Conservation (phyloP, 1,284 basidiomycete genomes). For the Phellopilus nigrolimitatus region DNA sequence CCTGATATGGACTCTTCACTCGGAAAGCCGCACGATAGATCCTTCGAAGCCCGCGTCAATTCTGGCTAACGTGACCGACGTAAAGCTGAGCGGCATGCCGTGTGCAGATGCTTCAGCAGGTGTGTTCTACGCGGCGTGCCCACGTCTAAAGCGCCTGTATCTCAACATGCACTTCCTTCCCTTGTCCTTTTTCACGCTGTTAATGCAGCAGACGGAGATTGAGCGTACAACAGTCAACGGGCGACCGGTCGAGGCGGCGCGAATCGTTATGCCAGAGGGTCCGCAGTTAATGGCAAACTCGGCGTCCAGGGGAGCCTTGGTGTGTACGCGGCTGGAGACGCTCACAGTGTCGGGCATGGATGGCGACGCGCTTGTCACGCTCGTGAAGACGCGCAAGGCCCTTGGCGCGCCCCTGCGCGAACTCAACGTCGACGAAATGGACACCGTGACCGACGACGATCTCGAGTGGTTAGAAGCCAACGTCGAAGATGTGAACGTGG, state of each 20-base stretch:
- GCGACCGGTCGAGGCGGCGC: not conserved
- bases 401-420: slow-evolving; percentile 8
- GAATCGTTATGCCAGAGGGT: not conserved
- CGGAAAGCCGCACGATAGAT: slow-evolving; percentile 32
- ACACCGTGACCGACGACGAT: not conserved
- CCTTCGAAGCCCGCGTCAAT: slow-evolving; percentile 5
- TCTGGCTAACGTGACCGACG: slow-evolving; percentile 7
- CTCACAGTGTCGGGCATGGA: slow-evolving; percentile 13
- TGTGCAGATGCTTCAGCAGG: not conserved
- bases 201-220: slow-evolving; percentile 3
- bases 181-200: slow-evolving; percentile 1
- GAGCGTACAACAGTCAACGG: not conserved
- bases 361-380: slow-evolving; percentile 2
- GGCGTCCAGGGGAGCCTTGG: not conserved
- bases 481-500: slow-evolving; percentile 3
- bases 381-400: slow-evolving; percentile 12
- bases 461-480: slow-evolving; percentile 5
- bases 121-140: slow-evolving; percentile 6
- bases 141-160: slow-evolving; percentile 2
- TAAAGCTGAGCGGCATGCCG: slow-evolving; percentile 6
- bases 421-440: slow-evolving; percentile 9
- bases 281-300: not conserved
- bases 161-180: slow-evolving; percentile 14
- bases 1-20: slow-evolving; percentile 37
- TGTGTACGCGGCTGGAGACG: slow-evolving; percentile 10